Base-by-base conservation (phyloP, 1,139 yeast genomes). In the Suhomyces chickasaworum region DNA sequence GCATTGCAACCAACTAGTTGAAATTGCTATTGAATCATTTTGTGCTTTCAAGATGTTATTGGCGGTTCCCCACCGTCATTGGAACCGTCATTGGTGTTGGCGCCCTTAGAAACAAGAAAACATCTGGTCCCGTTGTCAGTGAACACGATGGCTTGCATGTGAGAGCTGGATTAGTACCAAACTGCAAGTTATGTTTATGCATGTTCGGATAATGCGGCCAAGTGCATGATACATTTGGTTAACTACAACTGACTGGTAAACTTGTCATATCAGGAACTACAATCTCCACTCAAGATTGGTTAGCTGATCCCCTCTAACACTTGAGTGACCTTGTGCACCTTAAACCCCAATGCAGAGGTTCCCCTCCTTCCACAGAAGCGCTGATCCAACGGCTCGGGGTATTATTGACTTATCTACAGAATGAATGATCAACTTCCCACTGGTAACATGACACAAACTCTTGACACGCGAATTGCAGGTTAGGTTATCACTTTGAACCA, bases 311-410 rank as follows among this genome's bases (percentile, higher is more conserved):
- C 15, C 30, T 21, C 27, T 12, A 20, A 22, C 21, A 16, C 22
- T 32, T 12, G 37, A 18, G 25, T 33, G 23, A 33, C 37, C 15
- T 20, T 20, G 17, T 15, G 16, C 5, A 6, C 16, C 21, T 30
- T 2, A 13, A n/a, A n/a, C n/a, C 18, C 13, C 10, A 5, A 21
- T 7, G 16, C 20, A n/a, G 12, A 16, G 16, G n/a, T 35, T 35
- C 38, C 38, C 38, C 38, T 35, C 38, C 30, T 37, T 6, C 18
- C 22, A 15, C 21, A 17, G 32, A n/a, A 25, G 39, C 22, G 39
- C 32, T 37, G 39, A 27, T 27, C 32, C 32, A 37, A 37, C 39
- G 39, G 39, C 32, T 25, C 32, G 37, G 25, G 37, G 25, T 13
- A 35, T 7, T 7, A 35, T 35, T 35, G 37, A 29, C 25, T 37